Base-by-base conservation (phyloP, 2,329 filamentous ascomycete genomes). In the Samsoniella hepiali region DNA sequence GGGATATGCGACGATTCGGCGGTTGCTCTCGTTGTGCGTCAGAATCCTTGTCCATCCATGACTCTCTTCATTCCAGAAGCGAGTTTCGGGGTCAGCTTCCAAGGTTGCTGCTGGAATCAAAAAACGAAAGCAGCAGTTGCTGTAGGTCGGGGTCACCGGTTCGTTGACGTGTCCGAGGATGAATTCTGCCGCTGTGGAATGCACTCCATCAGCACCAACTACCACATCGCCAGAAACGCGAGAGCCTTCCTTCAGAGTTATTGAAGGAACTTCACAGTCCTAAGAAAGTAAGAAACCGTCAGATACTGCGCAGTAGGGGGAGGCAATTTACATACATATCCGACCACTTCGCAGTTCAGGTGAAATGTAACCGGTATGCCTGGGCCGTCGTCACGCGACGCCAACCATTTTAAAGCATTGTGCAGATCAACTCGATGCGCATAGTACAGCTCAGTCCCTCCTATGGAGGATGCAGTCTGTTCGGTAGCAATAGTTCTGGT, bases 191-290 rank as follows among this genome's bases (percentile, higher is more conserved):
- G 69, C 75, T 6, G 67, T 59, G n/a, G 73, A 75, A 58, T 78
- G 77, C n/a, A 78, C 69, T 9, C 80, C 80, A 66, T 82, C 79
- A 3, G 79, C 78, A 4, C 74, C 78, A 45, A 82, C 70, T 80
- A 81, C 27, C 29, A 54, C n/a, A 17, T 54, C 50, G 11, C 27
- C 50, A 38, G 9, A n/a, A n/a, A 32, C 7, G 29, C 5, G 15
- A 5, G 29, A 15, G 27, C 50, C 50, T 34, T 38, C 34, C 29
- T n/a, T n/a, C 7, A 54, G 34, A 17, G 29, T 54, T 32, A 50
- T 50, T 7, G n/a, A 31, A 32, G 50, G 31, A 8, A 8, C 50
- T 17, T 54, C 29, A 34, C 4, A 29, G 13, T 54, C 50, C 27
- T 54, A 54, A 27, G 11, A 27, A 42, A 11, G 11, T 42, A 17